These are phyloP conservation scores for Excoecaria agallocha DNA, from an alignment of 345 rosid species.

Conservation along the genomic window DNA sequence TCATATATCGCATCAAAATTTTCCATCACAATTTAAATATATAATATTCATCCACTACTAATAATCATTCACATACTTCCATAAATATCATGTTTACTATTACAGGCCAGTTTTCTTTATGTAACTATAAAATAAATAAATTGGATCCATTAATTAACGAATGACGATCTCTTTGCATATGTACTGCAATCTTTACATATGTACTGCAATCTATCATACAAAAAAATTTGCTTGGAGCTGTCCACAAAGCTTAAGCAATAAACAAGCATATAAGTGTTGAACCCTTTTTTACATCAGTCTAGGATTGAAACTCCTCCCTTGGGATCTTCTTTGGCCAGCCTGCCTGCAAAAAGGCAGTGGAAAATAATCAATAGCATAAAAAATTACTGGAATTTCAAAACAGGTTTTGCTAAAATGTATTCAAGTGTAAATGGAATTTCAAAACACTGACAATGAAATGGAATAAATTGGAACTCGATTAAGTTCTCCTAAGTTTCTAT, in stretches of 20 bases:
- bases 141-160: too few species aligned
- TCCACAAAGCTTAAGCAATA: neutral
- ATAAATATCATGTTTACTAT: too few species aligned
- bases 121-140: too few species aligned
- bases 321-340: neutral
- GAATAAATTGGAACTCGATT: too few species aligned
- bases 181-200: too few species aligned
- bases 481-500: too few species aligned
- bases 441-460: too few species aligned
- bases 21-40: too few species aligned
- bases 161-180: neutral
- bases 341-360: conserved; percentile 29
- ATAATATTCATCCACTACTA: too few species aligned
- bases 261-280: neutral
- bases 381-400: neutral
- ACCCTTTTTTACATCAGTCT: neutral
- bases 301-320: neutral
- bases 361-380: conserved; percentile 5
- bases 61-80: too few species aligned
- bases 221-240: neutral
- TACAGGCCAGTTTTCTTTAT: too few species aligned
- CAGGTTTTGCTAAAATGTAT: neutral
- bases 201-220: neutral
- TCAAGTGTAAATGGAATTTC: neutral
- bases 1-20: too few species aligned